A percentile compares a stretch with the other conserved stretches of the same genome.
Evolutionary conservation across 2,329 filamentous ascomycete species (phyloP).

Genomic region (Epicoccum sorghinum): DNA sequence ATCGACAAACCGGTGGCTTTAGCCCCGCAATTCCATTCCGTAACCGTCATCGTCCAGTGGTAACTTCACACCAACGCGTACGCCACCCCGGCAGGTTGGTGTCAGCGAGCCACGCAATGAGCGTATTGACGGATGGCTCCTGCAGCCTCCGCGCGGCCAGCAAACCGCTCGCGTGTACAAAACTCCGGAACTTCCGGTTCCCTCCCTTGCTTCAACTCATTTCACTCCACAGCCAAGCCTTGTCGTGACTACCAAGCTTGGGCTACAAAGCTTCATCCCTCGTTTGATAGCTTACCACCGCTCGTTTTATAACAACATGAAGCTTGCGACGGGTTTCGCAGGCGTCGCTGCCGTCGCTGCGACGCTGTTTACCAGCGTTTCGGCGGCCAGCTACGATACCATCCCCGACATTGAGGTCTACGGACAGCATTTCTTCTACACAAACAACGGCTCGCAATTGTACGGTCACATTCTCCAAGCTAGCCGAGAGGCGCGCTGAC

Average conservation of each 20-base stretch:
- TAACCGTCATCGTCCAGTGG: constrained; percentile 12
- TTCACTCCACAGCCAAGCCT: constrained; percentile 10
- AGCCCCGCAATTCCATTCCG: constrained; percentile 11
- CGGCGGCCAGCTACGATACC: constrained; percentile 39
- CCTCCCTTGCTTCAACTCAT: constrained; percentile 9
- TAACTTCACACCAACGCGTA: constrained; percentile 7
- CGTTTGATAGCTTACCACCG: constrained; percentile 7
- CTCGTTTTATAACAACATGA: constrained; percentile 17
- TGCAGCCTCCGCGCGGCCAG: constrained; percentile 19
- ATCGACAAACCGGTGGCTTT: background rate
- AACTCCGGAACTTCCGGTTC: constrained; percentile 11
- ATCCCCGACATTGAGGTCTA: constrained; percentile 49
- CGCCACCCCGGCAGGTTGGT: constrained; percentile 16
- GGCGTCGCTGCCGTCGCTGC: constrained; percentile 16
- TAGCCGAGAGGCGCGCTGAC: background rate
- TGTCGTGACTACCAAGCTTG: constrained; percentile 12
- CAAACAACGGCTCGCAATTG: constrained; percentile 78
- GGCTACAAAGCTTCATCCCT: constrained; percentile 17
- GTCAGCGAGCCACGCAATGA: constrained; percentile 20
- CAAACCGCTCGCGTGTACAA: constrained; percentile 10
- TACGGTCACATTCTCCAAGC: constrained; percentile 16
- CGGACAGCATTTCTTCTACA: constrained; percentile 89
- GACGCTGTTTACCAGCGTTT: constrained; percentile 21
- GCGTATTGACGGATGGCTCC: constrained; percentile 12
- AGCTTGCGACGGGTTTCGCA: constrained; percentile 3